phyloP scores from a whole-genome alignment of 371 early-diverging fungal species.

The Lichtheimia ramosa region DNA sequence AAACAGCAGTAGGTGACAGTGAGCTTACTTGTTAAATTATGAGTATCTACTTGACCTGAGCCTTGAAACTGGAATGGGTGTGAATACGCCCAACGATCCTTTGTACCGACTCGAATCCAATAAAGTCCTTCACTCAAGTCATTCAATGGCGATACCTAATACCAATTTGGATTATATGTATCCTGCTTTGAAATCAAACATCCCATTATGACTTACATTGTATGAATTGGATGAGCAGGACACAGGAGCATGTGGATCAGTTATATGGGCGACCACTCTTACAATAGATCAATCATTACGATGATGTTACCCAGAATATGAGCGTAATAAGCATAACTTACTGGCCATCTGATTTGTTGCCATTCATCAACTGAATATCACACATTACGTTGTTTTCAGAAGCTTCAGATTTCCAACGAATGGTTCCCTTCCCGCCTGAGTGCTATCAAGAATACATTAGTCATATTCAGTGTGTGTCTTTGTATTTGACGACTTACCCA shows the following conservation, averaged over 20 bases:
- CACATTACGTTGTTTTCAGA: background rate
- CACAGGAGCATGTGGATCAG: slow-evolving; percentile 2
- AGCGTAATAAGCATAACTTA: background rate
- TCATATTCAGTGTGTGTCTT: too few species aligned
- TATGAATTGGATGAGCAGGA: background rate
- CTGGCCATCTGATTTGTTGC: background rate
- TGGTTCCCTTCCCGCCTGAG: background rate
- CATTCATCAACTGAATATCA: slow-evolving; percentile 7
- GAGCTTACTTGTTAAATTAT: background rate
- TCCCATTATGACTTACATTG: background rate
- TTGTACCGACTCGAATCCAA: slow-evolving; percentile 24
- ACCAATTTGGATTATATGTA: background rate
- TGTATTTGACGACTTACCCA: background rate
- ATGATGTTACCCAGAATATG: too few species aligned
- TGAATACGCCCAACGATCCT: slow-evolving; percentile 16
- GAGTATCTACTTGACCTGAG: slow-evolving; percentile 8
- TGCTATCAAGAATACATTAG: too few species aligned
- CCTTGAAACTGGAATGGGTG: slow-evolving; percentile 24
- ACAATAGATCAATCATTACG: background rate
- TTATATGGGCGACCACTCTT: slow-evolving; percentile 1
- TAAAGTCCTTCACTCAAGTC: slow-evolving; percentile 10
- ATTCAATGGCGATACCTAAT: slow-evolving; percentile 7
- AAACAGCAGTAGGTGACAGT: too few species aligned
- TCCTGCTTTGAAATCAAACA: background rate
- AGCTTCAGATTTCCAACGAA: slow-evolving; percentile 1